phyloP scores from a whole-genome alignment of 805 yeast genomes.

The Zygotorulaspora sp. region DNA sequence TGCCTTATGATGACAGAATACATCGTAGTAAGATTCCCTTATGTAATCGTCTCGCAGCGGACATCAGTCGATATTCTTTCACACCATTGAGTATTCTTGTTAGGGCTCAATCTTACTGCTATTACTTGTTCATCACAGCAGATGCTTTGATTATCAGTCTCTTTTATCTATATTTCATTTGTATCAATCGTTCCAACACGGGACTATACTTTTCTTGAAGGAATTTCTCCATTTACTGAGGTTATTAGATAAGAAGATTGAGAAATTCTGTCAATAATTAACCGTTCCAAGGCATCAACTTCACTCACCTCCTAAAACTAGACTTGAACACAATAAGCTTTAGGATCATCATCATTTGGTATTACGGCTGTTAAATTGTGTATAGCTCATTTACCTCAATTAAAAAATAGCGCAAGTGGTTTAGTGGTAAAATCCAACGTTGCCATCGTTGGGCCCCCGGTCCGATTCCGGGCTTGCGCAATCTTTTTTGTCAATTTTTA shows the following conservation, averaged over 20 bases:
- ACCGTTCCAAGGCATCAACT: no score
- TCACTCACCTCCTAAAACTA: no score
- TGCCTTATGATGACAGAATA: not conserved
- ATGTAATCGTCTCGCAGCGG: not conserved
- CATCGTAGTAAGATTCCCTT: not conserved
- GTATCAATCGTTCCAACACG: no score
- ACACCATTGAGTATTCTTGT: not conserved
- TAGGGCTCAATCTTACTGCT: not conserved
- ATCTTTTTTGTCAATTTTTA: slow-evolving; percentile 3
- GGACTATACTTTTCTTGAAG: no score
- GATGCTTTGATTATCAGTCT: no score
- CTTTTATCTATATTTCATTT: no score
- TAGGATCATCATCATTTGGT: no score
- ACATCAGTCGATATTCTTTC: not conserved
- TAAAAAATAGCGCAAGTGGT: slow-evolving; percentile 22
- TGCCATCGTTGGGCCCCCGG: slow-evolving; percentile 31
- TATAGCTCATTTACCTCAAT: not conserved
- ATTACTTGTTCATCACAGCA: not conserved
- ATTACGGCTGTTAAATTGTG: no score
- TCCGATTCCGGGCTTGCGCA: slow-evolving; percentile 31
- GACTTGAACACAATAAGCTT: no score
- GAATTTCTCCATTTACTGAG: no score
- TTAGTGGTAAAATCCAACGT: slow-evolving; percentile 29
- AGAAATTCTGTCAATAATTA: no score
- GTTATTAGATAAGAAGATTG: no score